These are phyloP conservation scores for Cenococcum geophilum DNA, from an alignment of 495 filamentous ascomycete species.

Conservation along the genomic window DNA sequence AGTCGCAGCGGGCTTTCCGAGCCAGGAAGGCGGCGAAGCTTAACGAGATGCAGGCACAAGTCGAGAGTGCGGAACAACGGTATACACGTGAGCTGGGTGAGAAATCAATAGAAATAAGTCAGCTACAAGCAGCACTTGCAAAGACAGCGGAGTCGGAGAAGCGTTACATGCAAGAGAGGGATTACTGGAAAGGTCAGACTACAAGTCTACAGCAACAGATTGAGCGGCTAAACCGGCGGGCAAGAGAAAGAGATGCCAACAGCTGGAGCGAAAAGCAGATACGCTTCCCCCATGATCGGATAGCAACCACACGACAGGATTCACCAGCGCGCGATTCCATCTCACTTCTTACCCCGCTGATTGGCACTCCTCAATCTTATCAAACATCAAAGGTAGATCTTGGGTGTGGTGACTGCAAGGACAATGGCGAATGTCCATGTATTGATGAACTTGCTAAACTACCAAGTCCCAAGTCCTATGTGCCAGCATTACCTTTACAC, in stretches of 20 bases:
- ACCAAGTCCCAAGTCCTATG: constrained; percentile 6
- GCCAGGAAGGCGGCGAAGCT: constrained; percentile 23
- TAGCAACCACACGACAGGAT: constrained; percentile 12
- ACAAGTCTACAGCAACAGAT: neutral
- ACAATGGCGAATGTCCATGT: constrained; percentile 18
- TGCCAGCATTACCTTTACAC: constrained; percentile 14
- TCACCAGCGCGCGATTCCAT: constrained; percentile 12
- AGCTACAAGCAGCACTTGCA: neutral
- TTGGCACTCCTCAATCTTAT: constrained; percentile 3
- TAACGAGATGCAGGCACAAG: constrained; percentile 18
- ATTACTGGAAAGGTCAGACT: constrained; percentile 19
- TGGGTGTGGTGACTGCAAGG: constrained; percentile 26
- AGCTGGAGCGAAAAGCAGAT: neutral
- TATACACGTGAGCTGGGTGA: constrained; percentile 15
- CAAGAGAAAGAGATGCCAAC: neutral
- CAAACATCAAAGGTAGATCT: constrained; percentile 6
- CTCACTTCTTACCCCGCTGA: constrained; percentile 3
- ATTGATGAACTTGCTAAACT: constrained; percentile 16
- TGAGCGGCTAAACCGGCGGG: neutral
- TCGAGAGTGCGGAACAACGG: constrained; percentile 19
- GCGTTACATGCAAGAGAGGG: constrained; percentile 7
- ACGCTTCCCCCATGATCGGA: neutral
- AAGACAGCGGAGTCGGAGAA: neutral
- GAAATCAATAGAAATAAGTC: neutral
- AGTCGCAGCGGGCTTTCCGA: constrained; percentile 30